phyloP scores from a whole-genome alignment of 2,329 filamentous ascomycete genomes.

The Pseudocercospora cruenta region DNA sequence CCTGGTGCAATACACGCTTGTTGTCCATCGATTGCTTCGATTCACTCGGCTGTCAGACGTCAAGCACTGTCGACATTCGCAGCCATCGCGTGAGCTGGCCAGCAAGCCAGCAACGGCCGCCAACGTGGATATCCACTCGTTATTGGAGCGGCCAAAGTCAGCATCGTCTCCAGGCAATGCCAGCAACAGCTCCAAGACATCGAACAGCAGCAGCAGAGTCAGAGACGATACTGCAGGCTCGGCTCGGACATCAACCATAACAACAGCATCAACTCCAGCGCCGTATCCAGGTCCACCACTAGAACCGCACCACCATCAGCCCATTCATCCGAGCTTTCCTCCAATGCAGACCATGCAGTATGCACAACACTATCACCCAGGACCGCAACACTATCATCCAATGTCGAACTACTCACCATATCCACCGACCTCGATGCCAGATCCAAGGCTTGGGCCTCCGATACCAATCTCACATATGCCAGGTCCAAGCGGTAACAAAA shows the following conservation, averaged over 20 bases:
- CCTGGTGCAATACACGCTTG: background rate
- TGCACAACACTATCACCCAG: constrained; percentile 28
- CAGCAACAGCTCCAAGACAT: constrained; percentile 43
- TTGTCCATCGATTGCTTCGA: background rate
- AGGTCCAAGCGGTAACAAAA: constrained; percentile 40
- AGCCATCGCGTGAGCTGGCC: constrained; percentile 45
- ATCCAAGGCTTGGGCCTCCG: constrained; percentile 33
- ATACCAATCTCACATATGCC: constrained; percentile 48
- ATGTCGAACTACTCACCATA: constrained; percentile 35
- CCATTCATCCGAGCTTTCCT: constrained; percentile 25
- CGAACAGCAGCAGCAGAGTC: constrained; percentile 33
- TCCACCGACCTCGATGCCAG: constrained; percentile 32
- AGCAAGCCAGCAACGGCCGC: constrained; percentile 54
- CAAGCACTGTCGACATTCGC: constrained; percentile 5
- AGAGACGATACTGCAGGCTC: constrained; percentile 30
- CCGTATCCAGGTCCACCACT: constrained; percentile 27
- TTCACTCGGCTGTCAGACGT: background rate
- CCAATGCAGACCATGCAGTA: constrained; percentile 38
- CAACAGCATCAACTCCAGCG: constrained; percentile 30
- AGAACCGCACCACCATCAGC: constrained; percentile 22
- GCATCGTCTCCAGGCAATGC: constrained; percentile 62
- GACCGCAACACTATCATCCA: constrained; percentile 31
- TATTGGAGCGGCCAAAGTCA: constrained; percentile 77
- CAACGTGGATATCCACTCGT: constrained; percentile 93
- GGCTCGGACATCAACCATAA: constrained; percentile 28